A percentile compares a stretch with the other conserved stretches of the same genome.
These are phyloP conservation scores for Gaillardinia entomophila DNA, from an alignment of 805 yeast genomes.

Conservation along the genomic window DNA sequence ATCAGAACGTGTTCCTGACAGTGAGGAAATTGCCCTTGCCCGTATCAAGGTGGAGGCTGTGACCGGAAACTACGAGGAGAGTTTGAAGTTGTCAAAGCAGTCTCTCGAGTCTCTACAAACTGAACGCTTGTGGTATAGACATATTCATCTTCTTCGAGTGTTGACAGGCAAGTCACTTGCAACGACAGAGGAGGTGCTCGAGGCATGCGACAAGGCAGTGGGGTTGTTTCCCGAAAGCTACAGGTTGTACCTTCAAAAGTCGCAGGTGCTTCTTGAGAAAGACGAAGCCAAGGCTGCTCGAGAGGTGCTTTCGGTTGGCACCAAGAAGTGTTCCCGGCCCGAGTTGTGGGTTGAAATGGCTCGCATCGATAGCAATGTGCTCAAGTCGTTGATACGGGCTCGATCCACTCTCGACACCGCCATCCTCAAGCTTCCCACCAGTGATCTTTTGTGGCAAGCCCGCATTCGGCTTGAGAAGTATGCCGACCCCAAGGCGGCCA, in stretches of 20 bases:
- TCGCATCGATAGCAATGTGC: slow-evolving; percentile 34
- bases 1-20: slow-evolving; percentile 33
- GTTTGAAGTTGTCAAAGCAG: slow-evolving; percentile 25
- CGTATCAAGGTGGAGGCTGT: slow-evolving; percentile 58
- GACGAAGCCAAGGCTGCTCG: slow-evolving; percentile 35
- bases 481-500: slow-evolving; percentile 46
- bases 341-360: slow-evolving; percentile 52
- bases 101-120: slow-evolving; percentile 18
- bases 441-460: slow-evolving; percentile 52
- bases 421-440: slow-evolving; percentile 37
- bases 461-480: slow-evolving; percentile 54
- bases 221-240: slow-evolving; percentile 40
- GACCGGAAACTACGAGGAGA: slow-evolving; percentile 33
- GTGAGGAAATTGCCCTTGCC: slow-evolving; percentile 64
- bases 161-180: slow-evolving; percentile 3
- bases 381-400: slow-evolving; percentile 48
- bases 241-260: slow-evolving; percentile 57
- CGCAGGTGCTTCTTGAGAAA: slow-evolving; percentile 42
- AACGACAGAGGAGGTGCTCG: slow-evolving; percentile 8
- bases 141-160: slow-evolving; percentile 44
- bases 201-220: slow-evolving; percentile 42
- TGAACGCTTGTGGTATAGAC: slow-evolving; percentile 58
- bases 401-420: slow-evolving; percentile 72
- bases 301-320: slow-evolving; percentile 44
- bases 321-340: slow-evolving; percentile 36